Base-by-base conservation (phyloP, 1,284 basidiomycete species). In the Pholiota adiposa region DNA sequence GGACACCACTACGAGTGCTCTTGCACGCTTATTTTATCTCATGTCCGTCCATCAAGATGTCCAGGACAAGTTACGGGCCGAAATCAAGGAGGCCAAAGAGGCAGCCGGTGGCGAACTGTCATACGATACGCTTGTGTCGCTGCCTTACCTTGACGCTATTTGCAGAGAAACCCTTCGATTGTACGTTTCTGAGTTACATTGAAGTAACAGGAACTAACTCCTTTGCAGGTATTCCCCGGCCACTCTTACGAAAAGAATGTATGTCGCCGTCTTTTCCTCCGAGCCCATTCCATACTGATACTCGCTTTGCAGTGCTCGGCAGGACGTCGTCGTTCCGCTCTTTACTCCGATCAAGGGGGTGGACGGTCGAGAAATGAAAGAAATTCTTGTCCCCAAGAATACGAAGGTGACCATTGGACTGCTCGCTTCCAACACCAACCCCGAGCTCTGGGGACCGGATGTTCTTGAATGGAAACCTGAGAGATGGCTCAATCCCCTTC, bases 61-160 rank as follows among this genome's bases (percentile, higher is more conserved):
- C 2, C 73, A 74, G 46, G 67, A 73, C 11, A 69, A 63, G 27
- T 63, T 74, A 19, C 72, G 70, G 3, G 16, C 61, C 11, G 72
- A 73, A 52, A 51, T 74, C 14, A 44, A 25, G 2, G 61, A 64
- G 21, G 70, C 65, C 2, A 60, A 67, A 40, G 63, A 64, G 25
- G 59, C 58, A 3, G 56, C 62, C 7, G 66, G 65, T 12, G 34
- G n/a, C 19, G 68, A 66, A 27, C 57, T 69, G 19, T 60, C 60
- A 27, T 73, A 67, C 53, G 65, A 69, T 38, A 64, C 68, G 18
- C 57, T 75, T 8, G 66, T 69, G 14, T 57, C 49, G 2, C 62
- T 75, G 9, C 72, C 71, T 4, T 66, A 70, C 9, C 64, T 75
- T 2, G 73, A 73, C 60, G 69, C 68, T 1, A 64, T 73, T 23